Evolutionary conservation across 208 protist genomes (phyloP), one percentile per base, ranked within the genome.

Genomic region (Leishmania tropica): DNA sequence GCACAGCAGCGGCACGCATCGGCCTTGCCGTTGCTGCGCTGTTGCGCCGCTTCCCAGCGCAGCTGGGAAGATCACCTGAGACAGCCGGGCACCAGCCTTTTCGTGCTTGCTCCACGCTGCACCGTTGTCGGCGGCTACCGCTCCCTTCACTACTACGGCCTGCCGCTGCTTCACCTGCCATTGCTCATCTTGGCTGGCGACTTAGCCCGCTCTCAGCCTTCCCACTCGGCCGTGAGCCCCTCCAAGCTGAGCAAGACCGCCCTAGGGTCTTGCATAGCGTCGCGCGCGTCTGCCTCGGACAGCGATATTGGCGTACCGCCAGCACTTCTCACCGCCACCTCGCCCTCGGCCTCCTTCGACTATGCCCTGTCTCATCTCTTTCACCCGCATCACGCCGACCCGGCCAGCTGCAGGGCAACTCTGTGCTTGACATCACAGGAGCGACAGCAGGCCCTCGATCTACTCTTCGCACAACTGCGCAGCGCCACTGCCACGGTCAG

Each of bases 91-190:
- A 13, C 47, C 37, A 7, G 28, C 11, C 79, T 72, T 8, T 86
- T 89, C 45, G 21, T 90, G 13, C 71, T 92, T 15, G n/a, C 83
- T 3, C 90, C 90, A 8, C 79, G 54, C 2, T 77, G 84, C 21
- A 53, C 35, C 28, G 60, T 92, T 31, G 79, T 93, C 0, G 92
- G 92, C 31, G 89, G 92, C 19, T 90, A 89, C 56, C 85, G 76
- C 7, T 93, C 92, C 2, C 53, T 91, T 19, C 92, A 95, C 83
- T 88, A 93, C 83, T 95, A 95, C 86, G 81, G 80, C 0, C 81
- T 93, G 19, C 92, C 90, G 0, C 53, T 88, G 68, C 60, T 92
- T 72, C 92, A 95, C 40, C 77, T 95, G 0, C 92, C 92, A 0
- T 42, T 89, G 1, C 80, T 85, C 8, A 58, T 86, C 7, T 65